A percentile compares a stretch with the other conserved stretches of the same genome.
Conservation (phyloP, 2,329 filamentous ascomycete species). For the Beauveria caledonica region DNA sequence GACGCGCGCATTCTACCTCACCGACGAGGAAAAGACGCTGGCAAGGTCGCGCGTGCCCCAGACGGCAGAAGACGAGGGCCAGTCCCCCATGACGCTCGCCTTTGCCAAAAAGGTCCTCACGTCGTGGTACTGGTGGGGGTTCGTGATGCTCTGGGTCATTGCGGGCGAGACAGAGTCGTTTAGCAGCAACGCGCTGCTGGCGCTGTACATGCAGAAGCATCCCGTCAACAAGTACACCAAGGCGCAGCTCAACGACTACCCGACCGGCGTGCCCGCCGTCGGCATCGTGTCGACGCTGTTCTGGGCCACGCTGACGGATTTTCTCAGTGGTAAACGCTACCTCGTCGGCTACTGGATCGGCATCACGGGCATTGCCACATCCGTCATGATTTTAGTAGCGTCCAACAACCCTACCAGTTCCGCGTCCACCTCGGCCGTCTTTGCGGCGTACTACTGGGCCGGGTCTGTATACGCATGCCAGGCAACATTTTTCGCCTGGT, state of each 20-base stretch:
- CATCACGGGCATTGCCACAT: conserved; percentile 54
- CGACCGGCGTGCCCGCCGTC: conserved; percentile 46
- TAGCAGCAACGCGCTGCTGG: conserved; percentile 51
- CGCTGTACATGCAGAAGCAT: conserved; percentile 42
- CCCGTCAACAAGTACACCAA: conserved; percentile 36
- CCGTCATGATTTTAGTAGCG: conserved; percentile 51
- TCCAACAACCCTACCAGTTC: conserved; percentile 31
- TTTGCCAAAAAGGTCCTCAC: conserved; percentile 49
- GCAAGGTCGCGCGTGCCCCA: conserved; percentile 34
- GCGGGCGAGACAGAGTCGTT: conserved; percentile 66
- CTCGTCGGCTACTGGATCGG: conserved; percentile 61
- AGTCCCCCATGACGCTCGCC: conserved; percentile 35
- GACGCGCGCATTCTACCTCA: conserved; percentile 34
- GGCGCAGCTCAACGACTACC: conserved; percentile 47
- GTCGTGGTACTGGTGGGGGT: conserved; percentile 59
- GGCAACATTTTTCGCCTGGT: conserved; percentile 69
- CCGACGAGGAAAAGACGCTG: conserved; percentile 36
- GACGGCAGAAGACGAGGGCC: conserved; percentile 22
- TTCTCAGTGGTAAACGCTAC: conserved; percentile 53
- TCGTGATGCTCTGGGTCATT: conserved; percentile 59
- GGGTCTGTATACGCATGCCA: conserved; percentile 65
- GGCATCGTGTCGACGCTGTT: conserved; percentile 56
- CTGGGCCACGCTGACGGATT: conserved; percentile 62
- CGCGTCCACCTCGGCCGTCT: conserved; percentile 42
- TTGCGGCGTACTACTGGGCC: conserved; percentile 62